Evolutionary conservation across 441 rosid genomes (phyloP).

Genomic region (Erysimum cheiri): DNA sequence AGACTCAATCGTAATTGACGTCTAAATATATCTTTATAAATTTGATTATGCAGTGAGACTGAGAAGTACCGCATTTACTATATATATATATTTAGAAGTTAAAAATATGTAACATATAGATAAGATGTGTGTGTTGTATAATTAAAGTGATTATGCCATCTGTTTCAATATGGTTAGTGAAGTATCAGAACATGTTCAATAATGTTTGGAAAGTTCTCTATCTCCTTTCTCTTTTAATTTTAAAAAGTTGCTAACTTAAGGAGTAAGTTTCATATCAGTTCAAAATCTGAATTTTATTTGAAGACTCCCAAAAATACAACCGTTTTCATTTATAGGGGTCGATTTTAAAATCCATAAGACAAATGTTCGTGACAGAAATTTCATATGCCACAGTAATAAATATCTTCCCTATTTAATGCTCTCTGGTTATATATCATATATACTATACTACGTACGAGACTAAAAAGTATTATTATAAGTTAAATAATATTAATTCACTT

Average conservation of each 20-base stretch:
- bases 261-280: slow-evolving; percentile 33
- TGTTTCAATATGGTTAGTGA: slow-evolving; percentile 33
- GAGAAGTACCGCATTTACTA: background rate
- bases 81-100: background rate
- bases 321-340: background rate
- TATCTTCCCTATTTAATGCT: background rate
- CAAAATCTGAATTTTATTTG: slow-evolving; percentile 16
- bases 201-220: slow-evolving; percentile 33
- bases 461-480: background rate
- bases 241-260: slow-evolving; percentile 36
- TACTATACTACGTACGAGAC: background rate
- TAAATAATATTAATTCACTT: background rate
- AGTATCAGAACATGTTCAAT: slow-evolving; percentile 43
- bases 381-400: background rate
- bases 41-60: too few species aligned
- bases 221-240: slow-evolving; percentile 28
- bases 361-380: background rate
- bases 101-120: slow-evolving; percentile 3
- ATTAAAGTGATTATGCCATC: slow-evolving; percentile 42
- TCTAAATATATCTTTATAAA: too few species aligned
- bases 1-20: too few species aligned
- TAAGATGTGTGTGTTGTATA: slow-evolving; percentile 35
- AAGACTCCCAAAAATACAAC: background rate
- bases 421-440: slow-evolving; percentile 1
- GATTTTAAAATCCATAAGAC: background rate